A percentile compares a stretch with the other conserved stretches of the same genome.
Evolutionary conservation across 1,284 basidiomycete species (phyloP).

Genomic region (Exobasidium cylindrosporum): DNA sequence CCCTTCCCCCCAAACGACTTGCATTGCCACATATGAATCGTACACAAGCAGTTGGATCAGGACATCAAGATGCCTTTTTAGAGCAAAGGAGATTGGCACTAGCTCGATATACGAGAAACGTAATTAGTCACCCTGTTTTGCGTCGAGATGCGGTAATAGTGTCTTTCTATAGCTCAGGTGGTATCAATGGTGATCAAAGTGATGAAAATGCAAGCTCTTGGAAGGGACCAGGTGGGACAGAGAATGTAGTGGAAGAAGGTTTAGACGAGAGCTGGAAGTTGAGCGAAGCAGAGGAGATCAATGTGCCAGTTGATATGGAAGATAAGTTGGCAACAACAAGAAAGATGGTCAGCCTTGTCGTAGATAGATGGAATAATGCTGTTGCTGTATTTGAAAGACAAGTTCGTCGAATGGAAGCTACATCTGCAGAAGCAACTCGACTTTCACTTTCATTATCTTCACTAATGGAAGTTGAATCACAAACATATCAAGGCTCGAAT

Average conservation of each 20-base stretch:
- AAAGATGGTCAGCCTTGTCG: background rate
- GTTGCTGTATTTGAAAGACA: slow-evolving; percentile 6
- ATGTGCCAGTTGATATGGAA: slow-evolving; percentile 9
- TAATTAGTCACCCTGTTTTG: slow-evolving; percentile 2
- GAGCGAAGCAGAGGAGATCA: slow-evolving; percentile 2
- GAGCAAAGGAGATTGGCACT: slow-evolving; percentile 10
- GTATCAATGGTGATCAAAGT: background rate
- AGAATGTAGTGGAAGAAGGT: slow-evolving; percentile 8
- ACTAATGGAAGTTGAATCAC: slow-evolving; percentile 6
- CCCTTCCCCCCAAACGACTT: slow-evolving; percentile 37
- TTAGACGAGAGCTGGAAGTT: slow-evolving; percentile 10
- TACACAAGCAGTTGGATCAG: slow-evolving; percentile 4
- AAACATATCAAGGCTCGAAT: slow-evolving; percentile 5
- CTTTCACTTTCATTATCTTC: slow-evolving; percentile 12
- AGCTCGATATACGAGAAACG: background rate
- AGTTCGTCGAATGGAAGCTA: slow-evolving; percentile 1
- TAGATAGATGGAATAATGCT: slow-evolving; percentile 8
- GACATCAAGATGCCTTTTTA: slow-evolving; percentile 10
- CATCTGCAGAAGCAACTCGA: slow-evolving; percentile 5
- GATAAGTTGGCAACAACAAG: background rate
- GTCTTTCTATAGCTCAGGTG: background rate
- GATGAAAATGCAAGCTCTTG: slow-evolving; percentile 9
- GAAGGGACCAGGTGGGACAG: background rate
- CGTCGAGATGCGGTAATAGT: slow-evolving; percentile 1
- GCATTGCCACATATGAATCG: slow-evolving; percentile 11